Base-by-base conservation (phyloP, 306 rosid species). In the Sechiopsis laciniata region DNA sequence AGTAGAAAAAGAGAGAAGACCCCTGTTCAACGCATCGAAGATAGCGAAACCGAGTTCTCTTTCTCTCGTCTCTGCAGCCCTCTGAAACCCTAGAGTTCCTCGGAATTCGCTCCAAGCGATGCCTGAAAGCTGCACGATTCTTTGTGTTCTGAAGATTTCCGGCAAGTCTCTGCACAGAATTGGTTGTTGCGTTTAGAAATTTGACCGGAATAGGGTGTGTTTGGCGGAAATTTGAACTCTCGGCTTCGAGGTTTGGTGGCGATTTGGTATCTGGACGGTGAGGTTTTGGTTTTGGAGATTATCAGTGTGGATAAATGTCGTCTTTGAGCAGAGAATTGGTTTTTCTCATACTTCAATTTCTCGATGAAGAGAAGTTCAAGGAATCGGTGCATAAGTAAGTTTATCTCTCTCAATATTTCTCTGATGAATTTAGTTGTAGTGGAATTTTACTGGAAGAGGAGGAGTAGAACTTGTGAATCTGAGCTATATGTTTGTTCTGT, bases 281-380 rank as follows among this genome's bases (percentile, higher is more conserved):
- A 8, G 72, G 77, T 20, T 51, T 42, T 52, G 75, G 42, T 16
- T 53, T 77, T 74, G 37, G 79, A 72, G 76, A 20, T 35, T 58
- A 65, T 77, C 22, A 35, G 45, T 35, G 1, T 37, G 51, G 22
- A 74, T 14, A 70, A 50, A 89, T 89, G 97, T 71, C 96, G 77
- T 85, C 93, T 85, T 74, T 91, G 83, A 83, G 90, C 83, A 86
- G 90, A 78, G 97, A 91, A 86, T 80, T 91, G 88, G 96, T 89
- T 81, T 86, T 89, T 79, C 90, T 92, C 72, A 86, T 92, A 56
- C 91, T 92, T 76, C 97, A 89, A 74, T 92, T 92, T 84, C 87
- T 92, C 51, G 92, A 86, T 66, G 95, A 89, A 82, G 96, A 88
- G 85, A 89, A 88, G 75, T 89, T 86, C 70, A 84, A 84, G 62